Evolutionary conservation across 2,329 filamentous ascomycete species (phyloP).

Genomic region (Pseudogymnoascus sp.): DNA sequence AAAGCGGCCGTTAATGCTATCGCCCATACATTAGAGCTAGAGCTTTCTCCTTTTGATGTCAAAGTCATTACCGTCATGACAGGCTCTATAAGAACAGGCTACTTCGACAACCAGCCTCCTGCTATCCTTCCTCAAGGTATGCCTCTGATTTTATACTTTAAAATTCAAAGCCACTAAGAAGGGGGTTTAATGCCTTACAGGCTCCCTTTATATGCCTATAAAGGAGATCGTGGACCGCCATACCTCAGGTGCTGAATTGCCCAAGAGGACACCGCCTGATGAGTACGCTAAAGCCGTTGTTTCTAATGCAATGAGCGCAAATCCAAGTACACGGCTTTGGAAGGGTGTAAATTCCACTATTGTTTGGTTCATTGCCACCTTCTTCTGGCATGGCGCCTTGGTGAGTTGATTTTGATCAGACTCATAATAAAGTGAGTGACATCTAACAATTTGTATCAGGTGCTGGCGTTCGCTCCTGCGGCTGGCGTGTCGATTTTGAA

Average conservation of each 20-base stretch:
- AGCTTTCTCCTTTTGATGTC: constrained; percentile 19
- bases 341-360: constrained; percentile 13
- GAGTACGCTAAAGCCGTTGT: constrained; percentile 19
- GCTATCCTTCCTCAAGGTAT: constrained; percentile 12
- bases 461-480: neutral
- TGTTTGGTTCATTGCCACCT: constrained; percentile 18
- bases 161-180: neutral
- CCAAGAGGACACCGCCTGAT: constrained; percentile 8
- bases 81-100: constrained; percentile 18
- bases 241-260: constrained; percentile 9
- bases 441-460: neutral
- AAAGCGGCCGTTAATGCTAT: constrained; percentile 19
- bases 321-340: constrained; percentile 18
- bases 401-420: constrained; percentile 10
- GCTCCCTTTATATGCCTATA: constrained; percentile 18
- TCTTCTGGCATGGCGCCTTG: constrained; percentile 17
- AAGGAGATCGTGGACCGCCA: constrained; percentile 16
- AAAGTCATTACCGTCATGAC: constrained; percentile 19
- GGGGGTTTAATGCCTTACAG: neutral
- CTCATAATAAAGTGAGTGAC: neutral
- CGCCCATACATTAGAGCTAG: constrained; percentile 17
- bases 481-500: neutral
- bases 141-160: neutral
- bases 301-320: constrained; percentile 18
- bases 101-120: constrained; percentile 18